Conservation (phyloP, 257 asterid genomes). For the Solanum commersonii region DNA sequence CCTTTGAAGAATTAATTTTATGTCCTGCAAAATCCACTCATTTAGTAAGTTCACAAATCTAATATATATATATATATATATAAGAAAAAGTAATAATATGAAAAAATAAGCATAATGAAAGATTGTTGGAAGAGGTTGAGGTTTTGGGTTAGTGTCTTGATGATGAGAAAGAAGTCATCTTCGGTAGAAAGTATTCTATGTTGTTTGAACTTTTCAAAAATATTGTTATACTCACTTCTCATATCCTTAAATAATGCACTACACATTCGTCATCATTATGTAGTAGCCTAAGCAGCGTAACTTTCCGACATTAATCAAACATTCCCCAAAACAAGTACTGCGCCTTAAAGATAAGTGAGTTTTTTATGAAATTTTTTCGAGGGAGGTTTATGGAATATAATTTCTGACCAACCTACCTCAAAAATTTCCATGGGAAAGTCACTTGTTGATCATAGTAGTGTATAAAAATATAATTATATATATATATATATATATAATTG, state of each 20-base stretch:
- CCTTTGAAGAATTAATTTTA: slow-evolving; percentile 24
- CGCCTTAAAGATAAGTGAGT: no score
- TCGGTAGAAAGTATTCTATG: neutral
- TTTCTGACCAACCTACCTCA: neutral
- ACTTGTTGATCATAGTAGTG: neutral
- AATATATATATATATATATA: neutral
- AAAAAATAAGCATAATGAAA: neutral
- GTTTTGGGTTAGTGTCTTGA: neutral
- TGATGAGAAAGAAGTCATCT: neutral
- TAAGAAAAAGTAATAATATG: neutral
- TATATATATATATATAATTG: neutral
- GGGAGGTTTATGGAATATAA: neutral
- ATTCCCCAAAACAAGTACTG: neutral
- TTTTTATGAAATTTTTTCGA: neutral
- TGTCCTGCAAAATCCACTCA: slow-evolving; percentile 21
- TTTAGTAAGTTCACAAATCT: neutral
- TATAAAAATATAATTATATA: neutral
- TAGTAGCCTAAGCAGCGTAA: neutral
- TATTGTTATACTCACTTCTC: rapidly evolving
- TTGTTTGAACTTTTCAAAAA: neutral
- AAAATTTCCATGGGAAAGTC: neutral
- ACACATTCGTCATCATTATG: no score
- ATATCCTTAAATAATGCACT: neutral
- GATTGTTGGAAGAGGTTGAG: neutral
- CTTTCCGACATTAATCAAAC: neutral